These are phyloP conservation scores for Kwoniella mangroviensis DNA, from an alignment of 768 basidiomycete species.

Conservation along the genomic window DNA sequence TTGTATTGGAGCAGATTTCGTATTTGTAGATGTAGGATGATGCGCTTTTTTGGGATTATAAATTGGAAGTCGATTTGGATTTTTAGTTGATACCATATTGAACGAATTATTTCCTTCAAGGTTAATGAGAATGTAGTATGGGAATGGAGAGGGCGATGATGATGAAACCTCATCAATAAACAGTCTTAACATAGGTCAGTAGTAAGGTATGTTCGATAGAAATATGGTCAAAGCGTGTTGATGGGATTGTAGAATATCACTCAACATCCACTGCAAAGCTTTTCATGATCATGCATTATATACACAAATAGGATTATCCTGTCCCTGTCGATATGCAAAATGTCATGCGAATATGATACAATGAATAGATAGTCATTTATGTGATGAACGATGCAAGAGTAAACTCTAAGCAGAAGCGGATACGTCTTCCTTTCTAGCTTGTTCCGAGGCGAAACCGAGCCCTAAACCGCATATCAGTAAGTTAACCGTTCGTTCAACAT, in stretches of 20 bases:
- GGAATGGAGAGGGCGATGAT: too few species aligned
- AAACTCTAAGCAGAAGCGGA: not conserved
- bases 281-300: not conserved
- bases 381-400: not conserved
- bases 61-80: too few species aligned
- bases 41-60: too few species aligned
- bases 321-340: not conserved
- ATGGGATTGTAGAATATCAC: not conserved
- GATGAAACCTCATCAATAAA: not conserved
- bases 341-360: slow-evolving; percentile 6
- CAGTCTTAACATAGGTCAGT: not conserved
- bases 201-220: too few species aligned
- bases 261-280: too few species aligned
- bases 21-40: too few species aligned
- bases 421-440: slow-evolving; percentile 14
- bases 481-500: not conserved
- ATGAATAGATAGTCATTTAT: not conserved
- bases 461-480: not conserved
- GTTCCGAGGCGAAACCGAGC: slow-evolving; percentile 23
- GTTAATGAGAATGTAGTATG: too few species aligned
- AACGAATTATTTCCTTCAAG: too few species aligned
- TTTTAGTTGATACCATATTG: too few species aligned
- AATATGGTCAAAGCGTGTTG: not conserved
- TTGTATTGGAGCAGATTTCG: too few species aligned
- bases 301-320: not conserved